These are phyloP conservation scores for Galeopsis tetrahit DNA, from an alignment of 257 asterid genomes.

Conservation along the genomic window DNA sequence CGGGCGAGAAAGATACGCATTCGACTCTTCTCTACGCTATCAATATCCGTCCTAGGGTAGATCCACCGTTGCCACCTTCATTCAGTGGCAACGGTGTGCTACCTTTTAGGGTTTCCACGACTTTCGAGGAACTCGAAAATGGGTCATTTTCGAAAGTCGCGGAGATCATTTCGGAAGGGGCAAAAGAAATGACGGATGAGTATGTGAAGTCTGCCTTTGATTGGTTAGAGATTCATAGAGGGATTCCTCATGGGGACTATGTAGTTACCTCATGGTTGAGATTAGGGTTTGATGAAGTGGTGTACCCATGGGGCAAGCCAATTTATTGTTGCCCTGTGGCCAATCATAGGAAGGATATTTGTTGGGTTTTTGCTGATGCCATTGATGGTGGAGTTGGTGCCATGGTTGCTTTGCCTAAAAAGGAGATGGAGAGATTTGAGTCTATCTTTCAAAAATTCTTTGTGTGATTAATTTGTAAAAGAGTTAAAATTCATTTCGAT, in stretches of 20 bases:
- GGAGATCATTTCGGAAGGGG: constrained; percentile 43
- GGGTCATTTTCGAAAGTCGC: constrained; percentile 47
- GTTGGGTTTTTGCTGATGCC: constrained; percentile 46
- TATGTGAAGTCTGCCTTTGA: constrained; percentile 59
- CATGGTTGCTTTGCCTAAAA: constrained; percentile 32
- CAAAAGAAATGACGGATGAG: constrained; percentile 47
- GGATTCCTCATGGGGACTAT: constrained; percentile 66
- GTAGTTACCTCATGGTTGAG: constrained; percentile 67
- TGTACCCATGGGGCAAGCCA: constrained; percentile 70
- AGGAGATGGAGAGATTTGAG: constrained; percentile 29
- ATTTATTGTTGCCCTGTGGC: constrained; percentile 61
- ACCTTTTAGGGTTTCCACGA: constrained; percentile 41
- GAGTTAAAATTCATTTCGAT: too few species aligned
- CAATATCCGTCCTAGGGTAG: constrained; percentile 44
- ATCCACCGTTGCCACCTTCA: constrained; percentile 41
- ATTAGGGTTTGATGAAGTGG: constrained; percentile 53
- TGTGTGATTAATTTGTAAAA: not conserved
- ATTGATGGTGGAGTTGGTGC: constrained; percentile 48
- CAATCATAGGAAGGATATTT: constrained; percentile 50
- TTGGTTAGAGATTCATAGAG: constrained; percentile 60
- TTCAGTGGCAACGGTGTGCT: constrained; percentile 66
- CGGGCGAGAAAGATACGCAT: constrained; percentile 9
- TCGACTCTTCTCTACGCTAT: constrained; percentile 47
- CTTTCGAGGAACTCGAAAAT: constrained; percentile 42
- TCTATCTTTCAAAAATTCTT: not conserved